These are phyloP conservation scores for Pseudogymnoascus sp. DNA, from an alignment of 2,329 filamentous ascomycete genomes.

Conservation along the genomic window DNA sequence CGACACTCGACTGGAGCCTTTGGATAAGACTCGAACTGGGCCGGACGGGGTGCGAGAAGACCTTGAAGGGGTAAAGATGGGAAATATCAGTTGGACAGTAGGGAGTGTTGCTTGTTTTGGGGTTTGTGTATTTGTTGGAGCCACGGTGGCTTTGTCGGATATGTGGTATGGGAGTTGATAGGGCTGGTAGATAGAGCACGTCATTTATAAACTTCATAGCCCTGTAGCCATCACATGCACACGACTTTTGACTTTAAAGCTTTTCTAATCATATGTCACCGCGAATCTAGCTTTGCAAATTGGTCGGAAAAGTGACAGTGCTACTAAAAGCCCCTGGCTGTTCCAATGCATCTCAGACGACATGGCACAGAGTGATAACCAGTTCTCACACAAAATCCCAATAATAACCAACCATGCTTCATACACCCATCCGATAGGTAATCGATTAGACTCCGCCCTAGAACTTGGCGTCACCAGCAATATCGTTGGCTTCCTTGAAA, in stretches of 20 bases:
- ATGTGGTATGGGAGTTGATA: neutral
- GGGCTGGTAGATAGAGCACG: neutral
- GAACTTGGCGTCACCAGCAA: too few relatives aligned
- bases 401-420: too few relatives aligned
- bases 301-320: too few relatives aligned
- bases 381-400: too few relatives aligned
- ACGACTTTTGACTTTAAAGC: neutral
- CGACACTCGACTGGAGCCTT: neutral
- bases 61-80: neutral
- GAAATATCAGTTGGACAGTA: too few relatives aligned
- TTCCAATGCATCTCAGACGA: neutral
- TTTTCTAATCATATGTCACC: neutral
- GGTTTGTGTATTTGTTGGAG: neutral
- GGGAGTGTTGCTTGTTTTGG: neutral
- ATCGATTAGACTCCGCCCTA: too few relatives aligned
- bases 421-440: too few relatives aligned
- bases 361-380: neutral
- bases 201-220: neutral
- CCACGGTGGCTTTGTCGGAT: neutral
- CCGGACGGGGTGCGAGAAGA: neutral
- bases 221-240: neutral
- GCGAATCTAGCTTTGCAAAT: too few relatives aligned
- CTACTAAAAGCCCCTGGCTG: neutral
- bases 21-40: neutral
- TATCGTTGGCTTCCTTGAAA: too few relatives aligned